A percentile compares a stretch with the other conserved stretches of the same genome.
Evolutionary conservation across 2,329 filamentous ascomycete genomes (phyloP).

Genomic region (Aspergillus aculeatinus): DNA sequence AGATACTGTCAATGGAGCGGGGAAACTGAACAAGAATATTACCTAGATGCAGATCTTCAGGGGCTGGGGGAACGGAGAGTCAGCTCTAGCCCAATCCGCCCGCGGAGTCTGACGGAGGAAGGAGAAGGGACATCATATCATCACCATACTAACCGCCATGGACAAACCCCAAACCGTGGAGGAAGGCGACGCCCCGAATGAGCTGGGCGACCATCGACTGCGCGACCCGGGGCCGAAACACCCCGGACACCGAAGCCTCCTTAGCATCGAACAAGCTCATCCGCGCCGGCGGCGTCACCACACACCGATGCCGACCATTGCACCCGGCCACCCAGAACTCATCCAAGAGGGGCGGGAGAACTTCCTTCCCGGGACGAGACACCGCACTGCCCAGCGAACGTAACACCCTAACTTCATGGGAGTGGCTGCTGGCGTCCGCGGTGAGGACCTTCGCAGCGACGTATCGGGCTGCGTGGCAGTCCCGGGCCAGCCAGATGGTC

Average conservation of each 20-base stretch:
- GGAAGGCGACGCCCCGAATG: constrained; percentile 21
- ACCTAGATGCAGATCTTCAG: constrained; percentile 25
- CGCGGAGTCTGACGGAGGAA: too few species aligned
- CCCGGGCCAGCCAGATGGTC: constrained; percentile 38
- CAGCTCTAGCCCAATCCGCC: too few species aligned
- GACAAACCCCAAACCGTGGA: constrained; percentile 26
- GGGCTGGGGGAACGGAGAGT: too few species aligned
- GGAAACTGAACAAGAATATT: constrained; percentile 27
- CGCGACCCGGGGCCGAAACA: constrained; percentile 22
- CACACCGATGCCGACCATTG: constrained; percentile 25
- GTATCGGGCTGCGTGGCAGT: constrained; percentile 24
- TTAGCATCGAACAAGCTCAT: constrained; percentile 24
- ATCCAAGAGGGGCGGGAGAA: constrained; percentile 27
- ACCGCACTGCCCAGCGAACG: constrained; percentile 6
- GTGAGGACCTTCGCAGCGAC: constrained; percentile 38
- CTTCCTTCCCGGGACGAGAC: constrained; percentile 11
- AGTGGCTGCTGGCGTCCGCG: constrained; percentile 20
- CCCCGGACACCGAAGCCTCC: constrained; percentile 19
- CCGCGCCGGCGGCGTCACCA: constrained; percentile 19
- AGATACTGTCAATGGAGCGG: constrained; percentile 20
- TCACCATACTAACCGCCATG: constrained; percentile 20
- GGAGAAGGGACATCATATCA: constrained; percentile 4
- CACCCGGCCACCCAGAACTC: constrained; percentile 21
- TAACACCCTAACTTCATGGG: constrained; percentile 14
- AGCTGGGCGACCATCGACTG: constrained; percentile 26